Evolutionary conservation across 2,329 filamentous ascomycete genomes (phyloP).

Genomic region (Aspergillus neoniger): DNA sequence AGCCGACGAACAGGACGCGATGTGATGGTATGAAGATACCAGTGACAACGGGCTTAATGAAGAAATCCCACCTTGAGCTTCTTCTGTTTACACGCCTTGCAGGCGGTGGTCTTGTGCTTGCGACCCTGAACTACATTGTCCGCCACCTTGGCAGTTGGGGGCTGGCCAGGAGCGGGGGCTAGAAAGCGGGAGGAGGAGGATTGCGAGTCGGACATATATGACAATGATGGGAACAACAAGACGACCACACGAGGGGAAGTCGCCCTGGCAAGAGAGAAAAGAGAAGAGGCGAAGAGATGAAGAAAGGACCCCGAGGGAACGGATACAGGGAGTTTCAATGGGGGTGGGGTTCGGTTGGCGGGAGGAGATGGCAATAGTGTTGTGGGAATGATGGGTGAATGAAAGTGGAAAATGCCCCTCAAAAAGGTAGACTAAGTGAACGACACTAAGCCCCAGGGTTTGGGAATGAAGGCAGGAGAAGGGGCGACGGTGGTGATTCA

Average conservation of each 20-base stretch:
- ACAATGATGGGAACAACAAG: neutral
- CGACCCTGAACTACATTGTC: constrained; percentile 18
- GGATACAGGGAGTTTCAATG: neutral
- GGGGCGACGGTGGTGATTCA: too few relatives aligned
- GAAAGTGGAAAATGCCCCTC: too few relatives aligned
- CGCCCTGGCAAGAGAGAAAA: neutral
- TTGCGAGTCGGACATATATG: constrained; percentile 24
- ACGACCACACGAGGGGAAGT: neutral
- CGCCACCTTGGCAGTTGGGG: constrained; percentile 8
- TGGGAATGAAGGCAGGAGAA: too few relatives aligned
- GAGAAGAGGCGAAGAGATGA: neutral
- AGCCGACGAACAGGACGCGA: neutral
- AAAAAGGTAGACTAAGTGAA: too few relatives aligned
- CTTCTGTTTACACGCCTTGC: constrained; percentile 25
- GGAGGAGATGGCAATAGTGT: neutral
- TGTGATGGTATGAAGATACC: neutral
- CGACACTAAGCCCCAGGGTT: too few relatives aligned
- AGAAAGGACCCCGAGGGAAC: neutral
- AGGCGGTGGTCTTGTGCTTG: constrained; percentile 30
- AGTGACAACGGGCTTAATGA: neutral
- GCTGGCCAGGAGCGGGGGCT: constrained; percentile 18
- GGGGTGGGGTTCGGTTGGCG: too few relatives aligned
- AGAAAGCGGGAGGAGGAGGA: constrained; percentile 18
- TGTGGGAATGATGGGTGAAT: neutral
- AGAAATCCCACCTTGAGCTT: constrained; percentile 24